Evolutionary conservation across 352 stramenopile genomes (phyloP).

Genomic region (Plasmopara halstedii): DNA sequence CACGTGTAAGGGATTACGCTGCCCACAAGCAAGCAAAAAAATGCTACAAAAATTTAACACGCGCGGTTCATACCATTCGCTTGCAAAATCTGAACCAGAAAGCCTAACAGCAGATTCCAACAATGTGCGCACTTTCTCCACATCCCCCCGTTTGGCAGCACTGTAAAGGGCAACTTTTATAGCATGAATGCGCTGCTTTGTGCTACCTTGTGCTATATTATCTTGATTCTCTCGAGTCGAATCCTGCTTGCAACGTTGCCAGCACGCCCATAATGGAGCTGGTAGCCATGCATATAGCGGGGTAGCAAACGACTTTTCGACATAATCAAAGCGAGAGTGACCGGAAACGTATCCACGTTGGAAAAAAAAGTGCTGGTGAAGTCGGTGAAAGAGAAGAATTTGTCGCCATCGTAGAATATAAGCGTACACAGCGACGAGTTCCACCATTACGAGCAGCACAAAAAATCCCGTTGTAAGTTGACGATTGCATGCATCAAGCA

Average conservation of each 20-base stretch:
- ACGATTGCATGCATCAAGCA: constrained; percentile 24
- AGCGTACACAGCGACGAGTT: constrained; percentile 40
- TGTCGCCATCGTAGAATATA: constrained; percentile 71
- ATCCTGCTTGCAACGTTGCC: constrained; percentile 11
- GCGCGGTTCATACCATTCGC: constrained; percentile 47
- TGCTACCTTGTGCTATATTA: constrained; percentile 5
- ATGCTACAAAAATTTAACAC: constrained; percentile 15
- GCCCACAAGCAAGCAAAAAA: constrained; percentile 26
- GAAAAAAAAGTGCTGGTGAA: constrained; percentile 74
- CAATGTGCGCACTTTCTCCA: constrained; percentile 38
- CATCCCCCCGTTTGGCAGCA: constrained; percentile 53
- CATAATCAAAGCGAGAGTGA: constrained; percentile 55
- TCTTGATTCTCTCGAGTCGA: constrained; percentile 3
- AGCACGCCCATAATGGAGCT: constrained; percentile 20
- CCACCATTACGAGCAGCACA: constrained; percentile 33
- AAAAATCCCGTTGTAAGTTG: constrained; percentile 25
- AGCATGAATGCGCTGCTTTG: constrained; percentile 27
- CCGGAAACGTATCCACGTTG: constrained; percentile 55
- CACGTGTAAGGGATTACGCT: constrained; percentile 70
- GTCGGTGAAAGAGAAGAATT: constrained; percentile 68
- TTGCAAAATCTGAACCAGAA: constrained; percentile 52
- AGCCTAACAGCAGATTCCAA: constrained; percentile 45
- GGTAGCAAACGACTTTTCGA: constrained; percentile 40
- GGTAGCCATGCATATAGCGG: constrained; percentile 36
- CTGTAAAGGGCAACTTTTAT: constrained; percentile 56